Percentiles rank a stretch among this genome's conserved stretches.
These are phyloP conservation scores for Cyberlindnera galapagoensis DNA, from an alignment of 805 yeast species.

Conservation along the genomic window DNA sequence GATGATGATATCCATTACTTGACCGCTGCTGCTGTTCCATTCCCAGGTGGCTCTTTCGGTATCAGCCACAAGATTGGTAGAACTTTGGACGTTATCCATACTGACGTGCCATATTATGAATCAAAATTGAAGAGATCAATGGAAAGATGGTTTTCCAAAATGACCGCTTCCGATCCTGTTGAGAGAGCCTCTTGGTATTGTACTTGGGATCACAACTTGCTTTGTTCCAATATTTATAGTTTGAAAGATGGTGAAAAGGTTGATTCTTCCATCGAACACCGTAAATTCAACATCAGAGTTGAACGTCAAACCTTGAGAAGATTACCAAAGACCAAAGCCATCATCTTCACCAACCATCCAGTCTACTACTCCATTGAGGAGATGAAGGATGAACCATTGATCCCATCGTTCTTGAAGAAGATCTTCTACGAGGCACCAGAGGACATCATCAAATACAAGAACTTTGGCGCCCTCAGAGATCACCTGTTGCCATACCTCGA, in stretches of 20 bases:
- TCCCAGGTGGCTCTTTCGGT: constrained; percentile 74
- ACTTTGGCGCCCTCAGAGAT: constrained; percentile 51
- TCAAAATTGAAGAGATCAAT: constrained; percentile 59
- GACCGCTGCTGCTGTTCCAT: constrained; percentile 70
- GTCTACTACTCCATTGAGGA: constrained; percentile 74
- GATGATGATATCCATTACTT: constrained; percentile 54
- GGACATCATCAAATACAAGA: constrained; percentile 57
- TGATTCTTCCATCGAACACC: constrained; percentile 37
- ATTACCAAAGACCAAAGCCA: constrained; percentile 57
- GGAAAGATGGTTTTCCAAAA: constrained; percentile 65
- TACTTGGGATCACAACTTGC: constrained; percentile 64
- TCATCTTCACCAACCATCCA: constrained; percentile 72
- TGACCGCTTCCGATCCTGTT: constrained; percentile 56
- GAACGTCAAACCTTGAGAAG: constrained; percentile 68
- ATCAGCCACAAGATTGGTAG: constrained; percentile 54
- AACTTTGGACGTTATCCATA: constrained; percentile 57
- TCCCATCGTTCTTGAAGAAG: constrained; percentile 59
- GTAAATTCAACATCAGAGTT: constrained; percentile 58
- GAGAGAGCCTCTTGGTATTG: constrained; percentile 74
- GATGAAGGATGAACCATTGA: constrained; percentile 73
- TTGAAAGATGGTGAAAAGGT: constrained; percentile 39
- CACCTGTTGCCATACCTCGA: constrained; percentile 56
- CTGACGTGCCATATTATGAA: constrained; percentile 63
- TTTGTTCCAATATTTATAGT: constrained; percentile 50
- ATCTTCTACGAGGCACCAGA: constrained; percentile 63